Conservation (phyloP, 768 basidiomycete genomes). For the Phlebiopsis flavidoalba region DNA sequence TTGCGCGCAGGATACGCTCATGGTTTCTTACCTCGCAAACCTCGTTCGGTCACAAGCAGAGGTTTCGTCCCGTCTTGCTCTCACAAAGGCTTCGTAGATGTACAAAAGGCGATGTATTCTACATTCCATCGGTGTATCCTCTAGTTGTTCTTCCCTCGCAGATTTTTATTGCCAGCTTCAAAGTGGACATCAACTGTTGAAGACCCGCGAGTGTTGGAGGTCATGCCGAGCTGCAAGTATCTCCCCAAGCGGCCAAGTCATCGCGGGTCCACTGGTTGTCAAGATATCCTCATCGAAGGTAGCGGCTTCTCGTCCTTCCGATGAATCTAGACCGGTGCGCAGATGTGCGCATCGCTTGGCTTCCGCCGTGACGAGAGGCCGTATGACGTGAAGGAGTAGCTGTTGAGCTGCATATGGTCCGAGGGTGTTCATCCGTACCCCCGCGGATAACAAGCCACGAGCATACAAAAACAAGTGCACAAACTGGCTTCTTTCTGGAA, state of each 20-base stretch:
- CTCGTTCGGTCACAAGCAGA: slow-evolving; percentile 92
- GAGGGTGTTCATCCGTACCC: slow-evolving; percentile 85
- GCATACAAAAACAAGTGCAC: slow-evolving; percentile 93
- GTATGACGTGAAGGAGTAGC: slow-evolving; percentile 67
- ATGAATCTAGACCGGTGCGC: slow-evolving; percentile 36
- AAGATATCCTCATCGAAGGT: slow-evolving; percentile 14
- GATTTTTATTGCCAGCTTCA: background rate
- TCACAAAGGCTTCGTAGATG: slow-evolving; percentile 49
- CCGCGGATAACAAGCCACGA: slow-evolving; percentile 83
- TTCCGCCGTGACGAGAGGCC: slow-evolving; percentile 59
- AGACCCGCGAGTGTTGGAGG: slow-evolving; percentile 91
- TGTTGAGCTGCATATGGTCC: slow-evolving; percentile 94
- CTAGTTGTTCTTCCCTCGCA: background rate
- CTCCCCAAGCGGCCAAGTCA: slow-evolving; percentile 96
- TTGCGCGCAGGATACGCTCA: slow-evolving; percentile 69
- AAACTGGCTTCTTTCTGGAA: slow-evolving; percentile 72
- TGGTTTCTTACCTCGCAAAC: slow-evolving; percentile 93
- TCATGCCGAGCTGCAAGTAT: slow-evolving; percentile 88
- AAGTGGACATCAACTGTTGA: slow-evolving; percentile 61
- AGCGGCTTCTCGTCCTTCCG: background rate
- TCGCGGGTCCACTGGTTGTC: slow-evolving; percentile 58
- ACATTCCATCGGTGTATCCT: slow-evolving; percentile 9
- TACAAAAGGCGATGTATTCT: slow-evolving; percentile 12
- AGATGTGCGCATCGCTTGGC: slow-evolving; percentile 39
- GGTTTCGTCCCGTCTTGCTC: slow-evolving; percentile 80